Evolutionary conservation across 805 yeast species (phyloP), one percentile per base, ranked within the genome.

Genomic region (Metahyphopichia silvanorum): DNA sequence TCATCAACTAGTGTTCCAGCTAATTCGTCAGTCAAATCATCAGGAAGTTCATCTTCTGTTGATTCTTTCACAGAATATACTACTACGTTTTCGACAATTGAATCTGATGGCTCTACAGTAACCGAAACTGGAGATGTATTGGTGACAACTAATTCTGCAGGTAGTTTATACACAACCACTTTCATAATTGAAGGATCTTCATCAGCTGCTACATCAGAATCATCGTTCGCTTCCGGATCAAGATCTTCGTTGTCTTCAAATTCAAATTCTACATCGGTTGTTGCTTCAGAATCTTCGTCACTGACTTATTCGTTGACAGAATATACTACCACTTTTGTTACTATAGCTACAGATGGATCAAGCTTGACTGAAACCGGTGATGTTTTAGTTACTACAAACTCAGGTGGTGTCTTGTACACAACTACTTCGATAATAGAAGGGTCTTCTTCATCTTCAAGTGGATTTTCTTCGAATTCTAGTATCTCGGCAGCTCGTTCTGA

Each of bases 81-180:
- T 12, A 44, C 45, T 7, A 34, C 42, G 2, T 30, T 34, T 20
- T 34, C 38, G 5, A 37, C 42, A 8, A 34, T 46, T 6, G 40
- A 33, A 14, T 16, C 33, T 17, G 39, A 27, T 14, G 45, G 49
- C 13, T 27, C 31, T n/a, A 32, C 36, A 4, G 35, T 34, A 6
- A 50, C 53, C 7, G 44, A 44, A 13, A 37, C 51, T 9, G 52
- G 49, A 21, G 46, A 28, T 7, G 46, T 43, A 19, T 18, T 29
- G 31, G 44, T 46, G 13, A 33, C 41, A 11, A 38, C 44, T 26
- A 25, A 44, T 25, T 21, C 35, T 4, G 27, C 14, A 12, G 49
- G 51, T 5, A 19, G 34, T 9, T 27, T 33, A 16, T 19, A 21
- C 32, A 38, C 45, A 19, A 27, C 41, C 4, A 37, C 47, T 6